phyloP scores from a whole-genome alignment of 345 rosid species.

The Ricinus communis region DNA sequence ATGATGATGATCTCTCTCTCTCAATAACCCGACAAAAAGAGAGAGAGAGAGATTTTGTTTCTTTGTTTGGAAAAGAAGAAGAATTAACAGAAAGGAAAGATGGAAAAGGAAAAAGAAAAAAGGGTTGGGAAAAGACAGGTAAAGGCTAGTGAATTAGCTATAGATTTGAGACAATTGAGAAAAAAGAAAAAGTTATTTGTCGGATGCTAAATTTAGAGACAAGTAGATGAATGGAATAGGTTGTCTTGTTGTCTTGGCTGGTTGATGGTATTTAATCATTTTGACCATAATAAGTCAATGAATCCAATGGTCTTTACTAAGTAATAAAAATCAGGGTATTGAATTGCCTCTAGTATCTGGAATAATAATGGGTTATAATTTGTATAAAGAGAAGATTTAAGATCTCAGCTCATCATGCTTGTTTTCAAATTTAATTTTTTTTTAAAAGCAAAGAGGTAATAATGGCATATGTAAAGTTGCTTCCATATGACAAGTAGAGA shows the following conservation, averaged over 20 bases:
- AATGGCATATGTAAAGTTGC: too few relatives aligned
- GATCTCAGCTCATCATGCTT: too few relatives aligned
- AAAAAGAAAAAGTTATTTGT: not conserved
- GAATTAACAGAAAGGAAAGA: not conserved
- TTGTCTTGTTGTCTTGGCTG: not conserved
- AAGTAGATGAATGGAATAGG: not conserved
- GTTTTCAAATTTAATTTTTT: too few relatives aligned
- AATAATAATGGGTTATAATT: too few relatives aligned
- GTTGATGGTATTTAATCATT: not conserved
- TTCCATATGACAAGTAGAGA: too few relatives aligned
- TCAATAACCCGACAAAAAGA: not conserved
- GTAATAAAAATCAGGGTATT: too few relatives aligned
- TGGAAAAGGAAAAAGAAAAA: not conserved
- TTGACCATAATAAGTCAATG: not conserved
- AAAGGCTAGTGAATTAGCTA: not conserved
- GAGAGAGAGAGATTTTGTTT: not conserved
- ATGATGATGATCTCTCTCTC: not conserved
- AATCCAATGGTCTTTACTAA: not conserved
- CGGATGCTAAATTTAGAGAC: constrained; percentile 1
- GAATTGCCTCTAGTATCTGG: too few relatives aligned
- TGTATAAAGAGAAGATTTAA: too few relatives aligned
- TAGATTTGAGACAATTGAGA: not conserved
- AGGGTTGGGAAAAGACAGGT: not conserved
- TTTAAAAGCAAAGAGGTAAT: too few relatives aligned
- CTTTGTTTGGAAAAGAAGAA: not conserved